Evolutionary conservation across 768 basidiomycete genomes (phyloP).

Genomic region (Hysterangium stoloniferum): DNA sequence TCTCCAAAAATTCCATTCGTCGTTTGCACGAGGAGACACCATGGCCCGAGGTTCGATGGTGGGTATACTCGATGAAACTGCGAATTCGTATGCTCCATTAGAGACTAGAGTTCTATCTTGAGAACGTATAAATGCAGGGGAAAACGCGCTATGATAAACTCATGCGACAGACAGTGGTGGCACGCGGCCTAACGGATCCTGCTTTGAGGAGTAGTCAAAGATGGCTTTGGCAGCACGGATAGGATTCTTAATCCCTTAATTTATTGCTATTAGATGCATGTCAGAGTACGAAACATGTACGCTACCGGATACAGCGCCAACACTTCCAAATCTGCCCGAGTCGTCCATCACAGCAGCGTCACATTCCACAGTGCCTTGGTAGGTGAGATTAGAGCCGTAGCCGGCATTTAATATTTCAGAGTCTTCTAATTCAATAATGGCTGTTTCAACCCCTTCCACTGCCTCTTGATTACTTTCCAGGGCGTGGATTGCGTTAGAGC

Average conservation of each 20-base stretch:
- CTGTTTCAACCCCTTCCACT: conserved; percentile 41
- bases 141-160: neutral
- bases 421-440: conserved; percentile 57
- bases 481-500: conserved; percentile 32
- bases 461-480: conserved; percentile 21
- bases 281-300: neutral
- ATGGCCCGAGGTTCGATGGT: conserved; percentile 38
- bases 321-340: conserved; percentile 52
- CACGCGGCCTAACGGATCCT: conserved; percentile 51
- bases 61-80: conserved; percentile 23
- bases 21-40: conserved; percentile 39
- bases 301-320: conserved; percentile 65
- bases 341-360: conserved; percentile 69
- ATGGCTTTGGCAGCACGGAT: conserved; percentile 52
- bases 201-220: conserved; percentile 43
- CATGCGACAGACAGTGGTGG: conserved; percentile 50
- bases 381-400: conserved; percentile 70
- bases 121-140: conserved; percentile 4
- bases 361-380: conserved; percentile 72
- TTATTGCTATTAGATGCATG: neutral
- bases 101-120: conserved; percentile 48
- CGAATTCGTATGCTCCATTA: conserved; percentile 54
- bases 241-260: conserved; percentile 56
- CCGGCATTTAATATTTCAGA: conserved; percentile 68
- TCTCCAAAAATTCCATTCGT: conserved; percentile 60